A percentile compares a stretch with the other conserved stretches of the same genome.
These are phyloP conservation scores for Tulasnella sp. DNA, from an alignment of 768 basidiomycete genomes.

Conservation along the genomic window DNA sequence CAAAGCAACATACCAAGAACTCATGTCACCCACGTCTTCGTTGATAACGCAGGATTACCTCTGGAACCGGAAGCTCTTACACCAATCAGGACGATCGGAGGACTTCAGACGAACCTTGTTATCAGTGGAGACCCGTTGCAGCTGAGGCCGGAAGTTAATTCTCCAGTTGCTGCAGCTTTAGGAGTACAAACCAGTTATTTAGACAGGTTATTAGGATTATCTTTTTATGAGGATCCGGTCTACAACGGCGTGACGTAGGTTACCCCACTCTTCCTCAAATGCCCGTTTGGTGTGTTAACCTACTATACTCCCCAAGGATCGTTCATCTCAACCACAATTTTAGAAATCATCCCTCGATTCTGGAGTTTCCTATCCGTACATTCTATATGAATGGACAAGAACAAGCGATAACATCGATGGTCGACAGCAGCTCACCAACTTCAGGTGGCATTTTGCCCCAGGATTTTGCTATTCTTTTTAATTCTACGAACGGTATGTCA, in stretches of 20 bases:
- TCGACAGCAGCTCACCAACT: no score
- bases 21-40: conserved; percentile 53
- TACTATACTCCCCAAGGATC: no score
- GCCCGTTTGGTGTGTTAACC: no score
- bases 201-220: conserved; percentile 26
- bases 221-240: conserved; percentile 22
- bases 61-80: conserved; percentile 42
- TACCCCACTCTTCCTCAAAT: no score
- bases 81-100: conserved; percentile 25
- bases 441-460: no score
- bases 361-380: no score
- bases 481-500: no score
- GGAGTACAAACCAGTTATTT: conserved; percentile 28
- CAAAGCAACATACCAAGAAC: conserved; percentile 46
- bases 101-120: conserved; percentile 26
- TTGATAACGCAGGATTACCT: conserved; percentile 62
- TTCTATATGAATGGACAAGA: no score
- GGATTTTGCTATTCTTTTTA: no score
- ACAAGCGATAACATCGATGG: no score
- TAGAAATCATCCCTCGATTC: no score
- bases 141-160: conserved; percentile 29
- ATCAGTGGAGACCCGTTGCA: conserved; percentile 30
- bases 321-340: no score
- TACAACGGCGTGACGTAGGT: conserved; percentile 25
- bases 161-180: conserved; percentile 19